Evolutionary conservation across 2,329 filamentous ascomycete species (phyloP).

Genomic region (Aureobasidium lini): DNA sequence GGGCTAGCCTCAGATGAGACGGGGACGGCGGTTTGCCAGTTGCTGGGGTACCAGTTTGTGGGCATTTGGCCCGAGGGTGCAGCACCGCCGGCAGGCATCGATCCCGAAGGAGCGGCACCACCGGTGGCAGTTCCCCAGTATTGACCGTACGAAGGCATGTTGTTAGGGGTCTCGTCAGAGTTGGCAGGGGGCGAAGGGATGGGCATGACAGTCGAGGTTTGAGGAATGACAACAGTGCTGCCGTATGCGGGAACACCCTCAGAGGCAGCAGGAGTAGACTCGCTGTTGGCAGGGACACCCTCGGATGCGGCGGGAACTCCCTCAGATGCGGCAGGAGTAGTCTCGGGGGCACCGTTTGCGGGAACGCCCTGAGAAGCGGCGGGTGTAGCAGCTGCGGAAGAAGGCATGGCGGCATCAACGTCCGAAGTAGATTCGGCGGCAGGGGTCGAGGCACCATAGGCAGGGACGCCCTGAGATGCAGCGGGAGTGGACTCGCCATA

Average conservation of each 20-base stretch:
- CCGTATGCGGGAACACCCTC: background rate
- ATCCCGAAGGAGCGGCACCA: background rate
- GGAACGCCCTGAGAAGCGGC: background rate
- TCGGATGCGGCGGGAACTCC: background rate
- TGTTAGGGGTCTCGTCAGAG: constrained; percentile 10
- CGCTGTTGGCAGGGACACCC: background rate
- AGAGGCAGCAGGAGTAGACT: background rate
- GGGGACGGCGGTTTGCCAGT: background rate
- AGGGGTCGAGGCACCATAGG: background rate
- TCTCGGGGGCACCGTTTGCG: background rate
- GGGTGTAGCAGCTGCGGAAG: background rate
- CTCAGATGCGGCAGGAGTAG: background rate
- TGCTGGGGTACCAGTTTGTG: background rate
- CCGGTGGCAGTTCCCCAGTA: constrained; percentile 8
- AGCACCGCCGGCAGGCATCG: background rate
- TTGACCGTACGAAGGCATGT: constrained; percentile 10
- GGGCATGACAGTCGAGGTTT: background rate
- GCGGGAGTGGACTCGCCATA: background rate
- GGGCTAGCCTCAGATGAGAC: background rate
- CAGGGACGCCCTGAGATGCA: background rate
- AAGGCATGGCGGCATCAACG: background rate
- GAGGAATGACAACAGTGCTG: background rate
- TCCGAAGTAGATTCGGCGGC: background rate
- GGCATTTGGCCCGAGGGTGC: constrained; percentile 9
- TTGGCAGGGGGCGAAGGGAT: background rate